phyloP scores from a whole-genome alignment of 495 filamentous ascomycete species.

The Penicillium flavigenum region DNA sequence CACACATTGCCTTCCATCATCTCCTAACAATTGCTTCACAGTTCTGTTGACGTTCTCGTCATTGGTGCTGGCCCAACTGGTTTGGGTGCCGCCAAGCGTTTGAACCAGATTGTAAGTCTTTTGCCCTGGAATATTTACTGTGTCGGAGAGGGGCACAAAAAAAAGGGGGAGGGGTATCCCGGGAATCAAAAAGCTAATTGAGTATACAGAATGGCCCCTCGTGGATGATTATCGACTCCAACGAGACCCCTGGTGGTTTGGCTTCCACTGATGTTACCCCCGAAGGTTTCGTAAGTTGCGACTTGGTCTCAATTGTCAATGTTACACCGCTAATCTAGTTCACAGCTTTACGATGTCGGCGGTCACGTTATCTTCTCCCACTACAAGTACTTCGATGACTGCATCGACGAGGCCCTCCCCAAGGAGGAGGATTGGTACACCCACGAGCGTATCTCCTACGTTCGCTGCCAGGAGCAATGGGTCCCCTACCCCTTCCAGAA shows the following conservation, averaged over 20 bases:
- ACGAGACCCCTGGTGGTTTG: constrained; percentile 91
- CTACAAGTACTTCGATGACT: constrained; percentile 99
- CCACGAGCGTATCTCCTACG: constrained; percentile 98
- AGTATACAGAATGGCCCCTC: constrained; percentile 72
- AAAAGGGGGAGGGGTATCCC: constrained; percentile 26
- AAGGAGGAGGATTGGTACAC: constrained; percentile 93
- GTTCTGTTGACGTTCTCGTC: constrained; percentile 93
- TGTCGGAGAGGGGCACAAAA: constrained; percentile 14
- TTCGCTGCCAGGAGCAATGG: constrained; percentile 93
- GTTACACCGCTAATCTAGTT: constrained; percentile 18
- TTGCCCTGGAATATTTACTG: constrained; percentile 12
- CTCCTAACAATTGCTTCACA: constrained; percentile 40
- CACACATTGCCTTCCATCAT: neutral
- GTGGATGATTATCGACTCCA: constrained; percentile 94
- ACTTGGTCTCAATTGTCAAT: constrained; percentile 9
- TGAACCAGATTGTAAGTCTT: constrained; percentile 85
- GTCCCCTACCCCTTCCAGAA: constrained; percentile 99
- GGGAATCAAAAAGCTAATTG: constrained; percentile 7
- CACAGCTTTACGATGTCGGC: constrained; percentile 95
- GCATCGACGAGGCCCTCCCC: constrained; percentile 92
- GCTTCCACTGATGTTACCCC: constrained; percentile 94
- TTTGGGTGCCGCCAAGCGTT: constrained; percentile 93
- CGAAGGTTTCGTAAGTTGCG: constrained; percentile 88
- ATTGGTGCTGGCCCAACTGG: constrained; percentile 98
- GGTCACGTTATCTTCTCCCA: constrained; percentile 99